Conservation (phyloP, 2,329 filamentous ascomycete species). For the Podosphaera xanthii region DNA sequence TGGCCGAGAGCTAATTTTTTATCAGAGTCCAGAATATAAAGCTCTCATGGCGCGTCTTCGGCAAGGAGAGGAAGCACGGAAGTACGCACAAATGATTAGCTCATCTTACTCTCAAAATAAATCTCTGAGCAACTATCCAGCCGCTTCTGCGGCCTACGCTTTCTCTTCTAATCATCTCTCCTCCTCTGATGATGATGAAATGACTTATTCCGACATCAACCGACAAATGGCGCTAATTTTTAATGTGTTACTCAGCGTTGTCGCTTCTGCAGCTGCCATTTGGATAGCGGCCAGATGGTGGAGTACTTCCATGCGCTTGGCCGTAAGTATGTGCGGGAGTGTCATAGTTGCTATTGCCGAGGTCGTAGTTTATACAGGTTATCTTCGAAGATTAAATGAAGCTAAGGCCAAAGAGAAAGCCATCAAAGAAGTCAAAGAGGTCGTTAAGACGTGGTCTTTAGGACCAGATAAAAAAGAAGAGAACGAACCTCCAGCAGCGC, state of each 20-base stretch:
- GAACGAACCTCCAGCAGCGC: no score
- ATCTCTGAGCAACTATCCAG: constrained; percentile 35
- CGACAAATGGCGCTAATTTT: constrained; percentile 67
- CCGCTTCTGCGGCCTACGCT: constrained; percentile 25
- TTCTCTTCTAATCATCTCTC: constrained; percentile 29
- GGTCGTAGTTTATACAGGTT: constrained; percentile 54
- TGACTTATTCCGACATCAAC: constrained; percentile 51
- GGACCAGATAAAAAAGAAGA: constrained; percentile 16
- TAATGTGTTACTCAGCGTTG: constrained; percentile 72
- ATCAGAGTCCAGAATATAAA: constrained; percentile 57
- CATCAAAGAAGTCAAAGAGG: constrained; percentile 40
- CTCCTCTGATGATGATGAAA: constrained; percentile 30
- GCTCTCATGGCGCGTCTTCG: constrained; percentile 71
- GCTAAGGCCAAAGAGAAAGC: constrained; percentile 39
- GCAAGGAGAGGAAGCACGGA: constrained; percentile 56
- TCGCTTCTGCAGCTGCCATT: constrained; percentile 53
- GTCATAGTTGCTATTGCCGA: constrained; percentile 51
- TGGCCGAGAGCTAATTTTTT: neutral
- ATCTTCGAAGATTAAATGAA: constrained; percentile 46
- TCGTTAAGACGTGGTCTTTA: constrained; percentile 47
- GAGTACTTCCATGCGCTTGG: constrained; percentile 45
- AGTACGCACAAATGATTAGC: constrained; percentile 62
- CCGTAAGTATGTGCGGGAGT: constrained; percentile 47
- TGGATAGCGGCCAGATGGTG: constrained; percentile 63
- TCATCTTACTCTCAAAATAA: constrained; percentile 31